These are phyloP conservation scores for Brachypodium distachyon DNA, from an alignment of 202 grass and related monocot genomes.

Conservation along the genomic window DNA sequence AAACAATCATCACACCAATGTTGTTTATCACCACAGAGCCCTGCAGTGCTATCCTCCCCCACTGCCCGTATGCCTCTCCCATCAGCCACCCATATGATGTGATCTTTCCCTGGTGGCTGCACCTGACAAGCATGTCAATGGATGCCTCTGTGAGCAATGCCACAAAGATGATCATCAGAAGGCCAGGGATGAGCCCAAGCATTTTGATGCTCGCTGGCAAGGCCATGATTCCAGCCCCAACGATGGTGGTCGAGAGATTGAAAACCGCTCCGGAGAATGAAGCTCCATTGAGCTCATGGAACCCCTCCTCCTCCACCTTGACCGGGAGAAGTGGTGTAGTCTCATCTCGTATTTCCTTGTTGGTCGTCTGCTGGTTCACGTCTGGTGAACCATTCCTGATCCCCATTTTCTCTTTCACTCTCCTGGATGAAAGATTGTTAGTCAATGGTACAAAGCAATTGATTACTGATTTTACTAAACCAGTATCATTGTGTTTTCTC, in stretches of 20 bases:
- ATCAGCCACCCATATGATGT: slow-evolving; percentile 82
- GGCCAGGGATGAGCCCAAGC: slow-evolving; percentile 73
- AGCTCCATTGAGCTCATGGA: slow-evolving; percentile 54
- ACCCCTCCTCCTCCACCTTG: slow-evolving; percentile 39
- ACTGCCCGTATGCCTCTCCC: slow-evolving; percentile 58
- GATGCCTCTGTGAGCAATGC: slow-evolving; percentile 82
- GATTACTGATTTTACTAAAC: neutral
- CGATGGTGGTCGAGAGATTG: slow-evolving; percentile 83
- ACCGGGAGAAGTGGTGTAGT: slow-evolving; percentile 54
- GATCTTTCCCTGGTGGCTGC: slow-evolving; percentile 55
- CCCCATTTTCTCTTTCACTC: slow-evolving; percentile 5
- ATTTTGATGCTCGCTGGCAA: slow-evolving; percentile 87
- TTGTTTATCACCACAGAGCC: slow-evolving; percentile 71
- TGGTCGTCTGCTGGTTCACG: neutral
- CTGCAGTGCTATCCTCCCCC: slow-evolving; percentile 67
- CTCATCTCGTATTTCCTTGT: slow-evolving; percentile 38
- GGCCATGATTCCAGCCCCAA: slow-evolving; percentile 96
- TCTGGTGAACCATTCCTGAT: neutral
- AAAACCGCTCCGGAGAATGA: slow-evolving; percentile 81
- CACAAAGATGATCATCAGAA: slow-evolving; percentile 67
- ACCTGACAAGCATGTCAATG: slow-evolving; percentile 73
- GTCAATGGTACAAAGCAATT: neutral
- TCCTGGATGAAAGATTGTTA: slow-evolving; percentile 1
- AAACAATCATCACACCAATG: slow-evolving; percentile 75
- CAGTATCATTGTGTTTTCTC: neutral